Conservation (phyloP, 305 asterid genomes). For the Salvia sclarea region DNA sequence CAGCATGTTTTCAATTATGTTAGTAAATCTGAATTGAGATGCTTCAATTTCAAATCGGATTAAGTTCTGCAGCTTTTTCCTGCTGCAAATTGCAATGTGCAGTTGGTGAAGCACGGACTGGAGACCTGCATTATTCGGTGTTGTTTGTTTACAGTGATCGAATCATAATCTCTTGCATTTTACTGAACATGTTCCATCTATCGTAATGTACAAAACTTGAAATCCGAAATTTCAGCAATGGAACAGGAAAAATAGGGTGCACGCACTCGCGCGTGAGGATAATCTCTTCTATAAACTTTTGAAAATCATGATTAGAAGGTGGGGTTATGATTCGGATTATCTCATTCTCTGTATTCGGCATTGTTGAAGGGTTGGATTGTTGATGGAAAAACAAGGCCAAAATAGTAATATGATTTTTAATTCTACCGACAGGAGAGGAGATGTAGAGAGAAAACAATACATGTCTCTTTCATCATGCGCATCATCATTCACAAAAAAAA, state of each 20-base stretch:
- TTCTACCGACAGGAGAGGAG: slow-evolving; percentile 41
- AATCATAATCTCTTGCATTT: neutral
- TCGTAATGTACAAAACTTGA: neutral
- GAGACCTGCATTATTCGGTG: neutral
- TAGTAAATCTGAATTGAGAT: neutral
- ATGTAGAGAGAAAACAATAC: slow-evolving; percentile 22
- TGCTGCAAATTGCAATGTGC: slow-evolving; percentile 12
- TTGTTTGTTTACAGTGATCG: neutral
- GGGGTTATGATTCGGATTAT: slow-evolving; percentile 3
- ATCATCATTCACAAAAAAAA: slow-evolving; percentile 24
- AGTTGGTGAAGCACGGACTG: neutral
- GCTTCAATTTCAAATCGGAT: slow-evolving; percentile 1
- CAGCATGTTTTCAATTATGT: neutral
- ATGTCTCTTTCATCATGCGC: slow-evolving; percentile 37
- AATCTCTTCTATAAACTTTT: slow-evolving; percentile 12
- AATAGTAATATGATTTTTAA: slow-evolving; percentile 7
- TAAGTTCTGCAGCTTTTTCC: neutral
- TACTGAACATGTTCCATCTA: neutral
- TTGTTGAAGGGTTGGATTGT: neutral
- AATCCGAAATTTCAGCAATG: slow-evolving; percentile 4
- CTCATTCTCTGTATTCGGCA: slow-evolving; percentile 5
- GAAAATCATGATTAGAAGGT: neutral
- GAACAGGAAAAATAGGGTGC: slow-evolving; percentile 12
- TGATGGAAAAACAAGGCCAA: neutral
- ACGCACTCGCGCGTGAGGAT: neutral